Conservation (phyloP, 495 filamentous ascomycete genomes). For the Elaphomyces granulatus region DNA sequence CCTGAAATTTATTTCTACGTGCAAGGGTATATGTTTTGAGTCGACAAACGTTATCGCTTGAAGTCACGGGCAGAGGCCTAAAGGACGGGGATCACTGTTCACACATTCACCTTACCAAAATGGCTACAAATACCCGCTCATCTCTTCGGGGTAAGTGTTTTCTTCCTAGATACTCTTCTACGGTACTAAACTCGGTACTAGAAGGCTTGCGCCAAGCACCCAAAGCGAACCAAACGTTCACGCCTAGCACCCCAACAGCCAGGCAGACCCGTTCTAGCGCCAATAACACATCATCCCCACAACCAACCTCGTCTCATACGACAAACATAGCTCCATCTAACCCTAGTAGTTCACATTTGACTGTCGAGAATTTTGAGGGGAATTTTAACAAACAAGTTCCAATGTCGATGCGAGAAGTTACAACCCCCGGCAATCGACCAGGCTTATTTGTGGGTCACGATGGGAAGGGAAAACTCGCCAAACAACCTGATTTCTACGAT, state of each 20-base stretch:
- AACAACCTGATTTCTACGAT: slow-evolving; percentile 29
- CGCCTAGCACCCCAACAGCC: slow-evolving; percentile 29
- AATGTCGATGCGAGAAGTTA: slow-evolving; percentile 30
- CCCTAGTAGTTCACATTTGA: slow-evolving; percentile 16
- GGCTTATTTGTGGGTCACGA: slow-evolving; percentile 18
- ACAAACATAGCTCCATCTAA: slow-evolving; percentile 7
- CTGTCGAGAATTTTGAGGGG: slow-evolving; percentile 25
- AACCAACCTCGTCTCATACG: slow-evolving; percentile 15
- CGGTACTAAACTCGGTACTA: slow-evolving; percentile 13
- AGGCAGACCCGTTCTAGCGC: slow-evolving; percentile 22
- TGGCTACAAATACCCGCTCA: slow-evolving; percentile 17
- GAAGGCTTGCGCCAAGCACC: slow-evolving; percentile 35
- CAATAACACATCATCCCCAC: slow-evolving; percentile 24
- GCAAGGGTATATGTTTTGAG: too few relatives aligned
- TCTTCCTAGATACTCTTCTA: neutral
- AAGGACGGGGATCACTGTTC: too few relatives aligned
- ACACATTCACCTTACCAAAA: slow-evolving; percentile 3
- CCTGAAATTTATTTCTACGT: too few relatives aligned
- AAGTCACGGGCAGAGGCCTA: too few relatives aligned
- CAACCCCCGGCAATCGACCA: slow-evolving; percentile 31
- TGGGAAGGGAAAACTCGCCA: slow-evolving; percentile 18
- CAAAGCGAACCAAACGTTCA: slow-evolving; percentile 33
- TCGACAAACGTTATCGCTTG: too few relatives aligned
- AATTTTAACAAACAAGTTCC: slow-evolving; percentile 24
- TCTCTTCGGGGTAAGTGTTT: slow-evolving; percentile 15